Evolutionary conservation across 192 early-diverging fungal genomes (phyloP), one percentile per base, ranked within the genome.

Genomic region (Coemansia sp.): DNA sequence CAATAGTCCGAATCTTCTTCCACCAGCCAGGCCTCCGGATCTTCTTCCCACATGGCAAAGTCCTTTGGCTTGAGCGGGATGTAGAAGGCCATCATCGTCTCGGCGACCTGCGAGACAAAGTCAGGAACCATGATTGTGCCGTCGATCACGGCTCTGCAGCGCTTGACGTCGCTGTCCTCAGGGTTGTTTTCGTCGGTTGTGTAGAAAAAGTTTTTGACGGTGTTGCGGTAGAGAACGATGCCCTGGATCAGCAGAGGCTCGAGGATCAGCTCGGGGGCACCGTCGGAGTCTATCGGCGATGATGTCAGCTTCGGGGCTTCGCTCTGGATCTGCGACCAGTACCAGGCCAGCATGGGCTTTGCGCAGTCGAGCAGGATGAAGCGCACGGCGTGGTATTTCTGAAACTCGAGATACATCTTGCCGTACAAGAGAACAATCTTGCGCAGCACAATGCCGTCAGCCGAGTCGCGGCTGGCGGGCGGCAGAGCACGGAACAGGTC

Each of bases 1-100:
- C 90, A 94, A 46, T 88, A 85, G 63, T 93, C 91, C 22, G 85
- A 78, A 38, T 91, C 90, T 22, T 90, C 84, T 18, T 87, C 85
- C 23, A 79, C 73, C 13, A 88, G 62, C 83, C 87, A 97, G 2
- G 74, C 81, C 67, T 97, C 94, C 4, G 94, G 89, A 54, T 86
- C 85, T 5, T 87, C 83, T 35, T 87, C 83, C 94, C 94, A 97
- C 47, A 64, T 60, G 24, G 78, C 78, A 46, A 92, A 61, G 66
- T 94, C 92, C 10, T 78, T 71, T 9, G 78, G 67, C 35, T 77
- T 82, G 6, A 92, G 65, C 14, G 83, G 65, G 54, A 97, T 67
- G 28, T 90, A 93, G 50, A 82, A 76, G 9, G 81, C 78, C 18
- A 95, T 81, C 14, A 97, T 69, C 14, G 80, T 76, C 56, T 92